Percentiles rank a stretch among this genome's conserved stretches.
phyloP scores from a whole-genome alignment of 306 rosid species.

The Luffa acutangula region DNA sequence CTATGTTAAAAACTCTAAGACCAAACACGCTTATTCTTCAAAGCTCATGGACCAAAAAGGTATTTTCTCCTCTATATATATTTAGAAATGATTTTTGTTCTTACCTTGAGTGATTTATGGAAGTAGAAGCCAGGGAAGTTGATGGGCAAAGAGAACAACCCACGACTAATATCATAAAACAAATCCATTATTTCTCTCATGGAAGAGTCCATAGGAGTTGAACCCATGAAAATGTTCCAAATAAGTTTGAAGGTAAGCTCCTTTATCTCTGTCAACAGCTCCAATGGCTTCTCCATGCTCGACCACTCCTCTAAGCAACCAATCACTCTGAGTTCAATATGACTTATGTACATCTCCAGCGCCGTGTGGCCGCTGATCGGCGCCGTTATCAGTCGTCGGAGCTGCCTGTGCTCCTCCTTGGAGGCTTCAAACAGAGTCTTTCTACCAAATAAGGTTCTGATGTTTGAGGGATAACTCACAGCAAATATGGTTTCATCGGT shows the following conservation, averaged over 20 bases:
- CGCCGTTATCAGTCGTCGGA: neutral
- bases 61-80: too few relatives aligned
- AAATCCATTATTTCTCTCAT: neutral
- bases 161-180: neutral
- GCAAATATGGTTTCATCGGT: neutral
- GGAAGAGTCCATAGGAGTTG: neutral
- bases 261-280: slow-evolving; percentile 12
- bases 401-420: slow-evolving; percentile 5
- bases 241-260: neutral
- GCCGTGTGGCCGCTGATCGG: slow-evolving; percentile 11
- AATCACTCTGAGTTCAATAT: neutral
- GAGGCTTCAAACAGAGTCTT: neutral
- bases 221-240: slow-evolving; percentile 1
- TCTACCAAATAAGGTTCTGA: neutral
- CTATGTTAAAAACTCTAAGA: too few relatives aligned
- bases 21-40: too few relatives aligned
- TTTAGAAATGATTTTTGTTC: too few relatives aligned
- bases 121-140: slow-evolving; percentile 12
- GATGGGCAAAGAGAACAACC: neutral
- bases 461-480: neutral
- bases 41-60: too few relatives aligned
- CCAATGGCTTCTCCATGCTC: slow-evolving; percentile 11
- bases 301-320: slow-evolving; percentile 12
- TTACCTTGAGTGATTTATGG: slow-evolving; percentile 2
- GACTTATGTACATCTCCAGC: neutral